Conservation (phyloP, 805 yeast genomes). For the Candida argentea region DNA sequence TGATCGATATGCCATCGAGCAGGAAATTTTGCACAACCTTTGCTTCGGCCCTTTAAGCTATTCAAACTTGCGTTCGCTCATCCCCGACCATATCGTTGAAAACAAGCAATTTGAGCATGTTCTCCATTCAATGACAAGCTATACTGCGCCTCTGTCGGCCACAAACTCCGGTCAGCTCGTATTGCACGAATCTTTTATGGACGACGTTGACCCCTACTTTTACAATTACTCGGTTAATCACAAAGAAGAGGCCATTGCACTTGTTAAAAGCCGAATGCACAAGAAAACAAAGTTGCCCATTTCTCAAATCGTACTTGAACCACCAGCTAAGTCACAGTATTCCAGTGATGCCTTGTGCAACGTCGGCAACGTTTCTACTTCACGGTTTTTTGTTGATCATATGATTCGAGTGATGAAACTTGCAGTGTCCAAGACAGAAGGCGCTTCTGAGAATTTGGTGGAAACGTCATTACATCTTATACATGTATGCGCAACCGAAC, state of each 20-base stretch:
- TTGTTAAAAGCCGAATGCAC: constrained; percentile 43
- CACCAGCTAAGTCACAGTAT: too few species aligned
- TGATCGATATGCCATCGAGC: constrained; percentile 39
- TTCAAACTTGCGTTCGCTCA: constrained; percentile 53
- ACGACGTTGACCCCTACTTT: constrained; percentile 53
- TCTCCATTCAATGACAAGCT: constrained; percentile 23
- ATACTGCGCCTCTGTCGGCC: constrained; percentile 21
- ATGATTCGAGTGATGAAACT: constrained; percentile 39
- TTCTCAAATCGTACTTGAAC: constrained; percentile 48
- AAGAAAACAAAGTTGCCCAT: constrained; percentile 24
- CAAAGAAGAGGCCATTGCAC: constrained; percentile 72
- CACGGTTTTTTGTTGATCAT: constrained; percentile 43
- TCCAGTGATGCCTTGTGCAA: constrained; percentile 26
- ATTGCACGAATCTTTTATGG: constrained; percentile 25
- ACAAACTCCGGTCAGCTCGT: constrained; percentile 28
- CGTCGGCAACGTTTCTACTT: constrained; percentile 43
- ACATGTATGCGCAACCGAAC: constrained; percentile 41
- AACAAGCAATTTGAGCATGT: constrained; percentile 63
- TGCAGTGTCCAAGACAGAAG: constrained; percentile 21
- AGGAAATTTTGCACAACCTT: constrained; percentile 76
- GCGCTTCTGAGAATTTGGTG: constrained; percentile 45
- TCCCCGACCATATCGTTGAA: constrained; percentile 67
- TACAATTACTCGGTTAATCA: constrained; percentile 68
- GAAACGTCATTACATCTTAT: constrained; percentile 56
- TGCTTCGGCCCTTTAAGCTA: constrained; percentile 67